These are phyloP conservation scores for Tillandsia fasciculata DNA, from an alignment of 176 grass and related monocot species.

Conservation along the genomic window DNA sequence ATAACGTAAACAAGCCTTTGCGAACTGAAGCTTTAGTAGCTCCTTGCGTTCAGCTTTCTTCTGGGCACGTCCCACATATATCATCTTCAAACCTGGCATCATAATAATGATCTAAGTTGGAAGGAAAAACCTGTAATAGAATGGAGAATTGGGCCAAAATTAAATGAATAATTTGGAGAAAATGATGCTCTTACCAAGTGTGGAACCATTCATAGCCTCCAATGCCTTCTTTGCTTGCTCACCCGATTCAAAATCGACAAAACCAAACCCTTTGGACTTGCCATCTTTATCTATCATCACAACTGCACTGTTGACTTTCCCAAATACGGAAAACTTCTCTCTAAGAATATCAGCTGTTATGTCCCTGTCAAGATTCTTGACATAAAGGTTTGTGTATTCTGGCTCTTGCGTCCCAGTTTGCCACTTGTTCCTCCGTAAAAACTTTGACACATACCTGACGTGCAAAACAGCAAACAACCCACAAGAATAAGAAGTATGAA, in stretches of 20 bases:
- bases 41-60: constrained; percentile 1
- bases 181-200: constrained; percentile 8
- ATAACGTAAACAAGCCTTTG: background rate
- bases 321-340: constrained; percentile 22
- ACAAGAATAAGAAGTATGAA: too few relatives aligned
- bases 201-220: constrained; percentile 14
- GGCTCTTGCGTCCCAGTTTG: background rate
- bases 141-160: background rate
- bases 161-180: background rate
- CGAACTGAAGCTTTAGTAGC: constrained; percentile 6
- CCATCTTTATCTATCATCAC: constrained; percentile 23
- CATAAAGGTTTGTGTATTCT: constrained; percentile 1
- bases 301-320: constrained; percentile 17
- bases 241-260: constrained; percentile 15
- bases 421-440: constrained; percentile 3
- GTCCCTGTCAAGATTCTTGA: constrained; percentile 26
- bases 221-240: constrained; percentile 23
- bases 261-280: constrained; percentile 29
- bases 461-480: background rate
- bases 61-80: constrained; percentile 8
- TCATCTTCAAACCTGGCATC: background rate
- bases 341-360: constrained; percentile 14
- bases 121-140: background rate
- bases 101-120: background rate
- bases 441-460: constrained; percentile 15